phyloP scores from a whole-genome alignment of 2,329 filamentous ascomycete genomes.

The Sporothrix variecibatus region DNA sequence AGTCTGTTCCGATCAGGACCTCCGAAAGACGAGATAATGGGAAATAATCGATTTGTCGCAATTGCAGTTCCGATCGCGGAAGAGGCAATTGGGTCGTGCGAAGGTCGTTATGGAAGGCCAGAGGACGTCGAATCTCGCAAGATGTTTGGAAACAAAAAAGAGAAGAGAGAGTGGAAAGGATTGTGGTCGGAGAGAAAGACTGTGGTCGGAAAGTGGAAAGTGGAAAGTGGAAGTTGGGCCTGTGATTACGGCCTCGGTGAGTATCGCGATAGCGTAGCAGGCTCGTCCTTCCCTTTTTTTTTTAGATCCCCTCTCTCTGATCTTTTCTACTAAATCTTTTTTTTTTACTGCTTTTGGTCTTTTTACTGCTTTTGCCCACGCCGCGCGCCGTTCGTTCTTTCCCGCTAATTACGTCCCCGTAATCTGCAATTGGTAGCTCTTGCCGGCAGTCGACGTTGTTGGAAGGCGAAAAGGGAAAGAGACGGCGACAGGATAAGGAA shows the following conservation, averaged over 20 bases:
- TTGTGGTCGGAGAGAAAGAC: neutral
- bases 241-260: neutral
- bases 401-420: neutral
- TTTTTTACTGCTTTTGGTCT: neutral
- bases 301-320: neutral
- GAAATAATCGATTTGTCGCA: neutral
- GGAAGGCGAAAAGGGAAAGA: constrained; percentile 3
- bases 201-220: neutral
- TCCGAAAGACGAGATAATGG: neutral
- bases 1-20: neutral
- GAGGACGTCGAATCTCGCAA: neutral
- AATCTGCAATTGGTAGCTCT: constrained; percentile 10
- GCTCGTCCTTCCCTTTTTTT: neutral
- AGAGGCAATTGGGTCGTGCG: neutral
- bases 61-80: neutral
- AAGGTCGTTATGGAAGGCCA: neutral
- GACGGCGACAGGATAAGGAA: neutral
- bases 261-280: constrained; percentile 8
- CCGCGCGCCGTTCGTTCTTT: constrained; percentile 16
- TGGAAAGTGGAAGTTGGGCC: neutral
- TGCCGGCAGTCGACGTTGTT: neutral
- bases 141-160: neutral
- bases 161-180: neutral
- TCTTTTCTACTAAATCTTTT: neutral
- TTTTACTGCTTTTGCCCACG: neutral